A percentile compares a stretch with the other conserved stretches of the same genome.
phyloP scores from a whole-genome alignment of 306 rosid species.

The Nissolia schottii region DNA sequence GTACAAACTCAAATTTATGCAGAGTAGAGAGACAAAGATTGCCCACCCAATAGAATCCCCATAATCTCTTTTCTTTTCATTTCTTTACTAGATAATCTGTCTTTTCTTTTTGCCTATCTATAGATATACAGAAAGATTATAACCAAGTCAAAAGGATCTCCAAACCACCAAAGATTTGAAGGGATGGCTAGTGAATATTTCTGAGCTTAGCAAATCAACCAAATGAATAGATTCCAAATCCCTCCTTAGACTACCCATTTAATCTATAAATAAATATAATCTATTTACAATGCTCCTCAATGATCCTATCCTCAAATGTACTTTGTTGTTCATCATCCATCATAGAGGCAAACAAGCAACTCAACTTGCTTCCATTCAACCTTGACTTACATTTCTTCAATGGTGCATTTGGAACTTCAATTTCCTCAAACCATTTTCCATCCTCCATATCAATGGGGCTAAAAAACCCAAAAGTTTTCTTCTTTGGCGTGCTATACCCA shows the following conservation, averaged over 20 bases:
- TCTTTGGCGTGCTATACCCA: slow-evolving; percentile 58
- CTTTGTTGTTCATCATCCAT: slow-evolving; percentile 22
- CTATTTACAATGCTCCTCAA: slow-evolving; percentile 22
- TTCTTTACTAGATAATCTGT: too few relatives aligned
- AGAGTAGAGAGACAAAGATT: slow-evolving; percentile 13
- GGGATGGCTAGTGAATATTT: slow-evolving; percentile 35
- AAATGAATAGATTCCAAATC: slow-evolving; percentile 12
- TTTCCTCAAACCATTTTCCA: slow-evolving; percentile 17
- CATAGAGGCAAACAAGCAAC: slow-evolving; percentile 38
- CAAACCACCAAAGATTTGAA: slow-evolving; percentile 59
- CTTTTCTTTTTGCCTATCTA: not conserved
- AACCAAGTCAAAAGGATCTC: slow-evolving; percentile 34
- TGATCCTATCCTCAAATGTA: not conserved
- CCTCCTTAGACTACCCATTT: not conserved
- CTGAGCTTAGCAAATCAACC: slow-evolving; percentile 21
- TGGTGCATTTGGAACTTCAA: slow-evolving; percentile 60
- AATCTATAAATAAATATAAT: slow-evolving; percentile 6
- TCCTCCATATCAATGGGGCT: slow-evolving; percentile 25
- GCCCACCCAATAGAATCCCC: slow-evolving; percentile 27
- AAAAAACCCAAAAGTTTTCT: slow-evolving; percentile 31
- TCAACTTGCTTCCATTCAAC: slow-evolving; percentile 25
- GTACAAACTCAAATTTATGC: slow-evolving; percentile 12
- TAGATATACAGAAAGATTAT: slow-evolving; percentile 35
- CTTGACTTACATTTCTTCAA: slow-evolving; percentile 20
- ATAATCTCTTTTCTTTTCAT: not conserved